Conservation (phyloP, 2,329 filamentous ascomycete genomes). For the Colletotrichum truncatum region DNA sequence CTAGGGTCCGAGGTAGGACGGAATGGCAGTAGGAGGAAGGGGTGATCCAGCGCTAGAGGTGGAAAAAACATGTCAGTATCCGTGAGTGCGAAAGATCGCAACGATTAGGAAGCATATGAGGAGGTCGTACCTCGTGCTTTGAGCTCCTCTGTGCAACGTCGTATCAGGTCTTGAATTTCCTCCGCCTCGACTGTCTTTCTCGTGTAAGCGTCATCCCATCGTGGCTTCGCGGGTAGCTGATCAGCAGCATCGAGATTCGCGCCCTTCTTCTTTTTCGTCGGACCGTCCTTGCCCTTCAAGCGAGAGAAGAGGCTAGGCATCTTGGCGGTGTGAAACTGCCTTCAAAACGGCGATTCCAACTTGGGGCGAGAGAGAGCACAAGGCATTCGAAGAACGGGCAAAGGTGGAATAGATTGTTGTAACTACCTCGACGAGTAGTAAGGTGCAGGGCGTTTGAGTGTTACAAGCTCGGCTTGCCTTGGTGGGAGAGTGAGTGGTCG, state of each 20-base stretch:
- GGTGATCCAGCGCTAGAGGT: slow-evolving; percentile 79
- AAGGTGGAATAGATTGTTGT: neutral
- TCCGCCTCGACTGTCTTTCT: slow-evolving; percentile 85
- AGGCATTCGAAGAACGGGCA: slow-evolving; percentile 18
- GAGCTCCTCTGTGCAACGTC: slow-evolving; percentile 87
- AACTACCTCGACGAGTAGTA: slow-evolving; percentile 13
- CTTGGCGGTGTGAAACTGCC: slow-evolving; percentile 34
- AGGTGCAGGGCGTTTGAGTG: neutral
- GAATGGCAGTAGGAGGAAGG: slow-evolving; percentile 94
- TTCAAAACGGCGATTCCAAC: slow-evolving; percentile 6
- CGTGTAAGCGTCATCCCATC: slow-evolving; percentile 89
- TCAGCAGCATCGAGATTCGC: slow-evolving; percentile 59
- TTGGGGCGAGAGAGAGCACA: slow-evolving; percentile 7
- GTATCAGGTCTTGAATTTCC: slow-evolving; percentile 88
- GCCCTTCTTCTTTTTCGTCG: slow-evolving; percentile 73
- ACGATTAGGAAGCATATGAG: slow-evolving; percentile 30
- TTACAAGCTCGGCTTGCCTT: slow-evolving; percentile 4
- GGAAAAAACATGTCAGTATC: slow-evolving; percentile 5
- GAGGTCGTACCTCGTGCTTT: slow-evolving; percentile 85
- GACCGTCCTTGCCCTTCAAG: slow-evolving; percentile 80
- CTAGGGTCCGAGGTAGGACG: slow-evolving; percentile 92
- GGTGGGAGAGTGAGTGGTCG: neutral
- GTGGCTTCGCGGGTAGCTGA: slow-evolving; percentile 72
- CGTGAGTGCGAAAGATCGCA: slow-evolving; percentile 1
- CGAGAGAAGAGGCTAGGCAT: slow-evolving; percentile 70